Evolutionary conservation across 805 yeast genomes (phyloP).

Genomic region (Kluyveromyces starmeri): DNA sequence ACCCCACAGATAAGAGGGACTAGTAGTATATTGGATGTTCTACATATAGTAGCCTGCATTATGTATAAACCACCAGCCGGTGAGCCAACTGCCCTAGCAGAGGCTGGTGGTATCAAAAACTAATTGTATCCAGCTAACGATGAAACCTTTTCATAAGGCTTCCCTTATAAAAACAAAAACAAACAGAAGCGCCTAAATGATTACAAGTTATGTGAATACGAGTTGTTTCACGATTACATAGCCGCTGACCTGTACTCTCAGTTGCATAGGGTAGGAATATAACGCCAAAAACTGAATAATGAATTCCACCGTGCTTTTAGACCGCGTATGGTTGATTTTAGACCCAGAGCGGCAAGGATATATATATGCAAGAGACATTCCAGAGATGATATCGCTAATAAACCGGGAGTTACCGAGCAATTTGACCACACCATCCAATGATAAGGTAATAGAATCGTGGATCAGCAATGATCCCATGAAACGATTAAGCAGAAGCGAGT

Average conservation of each 20-base stretch:
- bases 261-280: too few species aligned
- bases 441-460: constrained; percentile 5
- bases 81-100: too few species aligned
- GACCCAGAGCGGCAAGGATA: constrained; percentile 16
- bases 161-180: constrained; percentile 1
- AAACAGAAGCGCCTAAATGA: constrained; percentile 1
- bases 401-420: constrained; percentile 5
- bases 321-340: constrained; percentile 20
- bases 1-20: constrained; percentile 38
- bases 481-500: constrained; percentile 28
- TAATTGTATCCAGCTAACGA: too few species aligned
- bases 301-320: constrained; percentile 12
- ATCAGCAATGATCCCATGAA: constrained; percentile 1
- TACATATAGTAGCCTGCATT: too few species aligned
- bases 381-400: constrained; percentile 15
- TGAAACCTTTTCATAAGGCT: too few species aligned
- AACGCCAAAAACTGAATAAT: not conserved
- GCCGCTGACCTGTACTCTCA: too few species aligned
- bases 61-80: too few species aligned
- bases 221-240: too few species aligned
- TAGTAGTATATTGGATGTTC: too few species aligned
- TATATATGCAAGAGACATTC: constrained; percentile 25
- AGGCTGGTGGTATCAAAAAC: too few species aligned
- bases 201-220: too few species aligned
- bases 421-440: constrained; percentile 1